Evolutionary conservation across 805 yeast species (phyloP).

Genomic region (Candida jianshihensis): DNA sequence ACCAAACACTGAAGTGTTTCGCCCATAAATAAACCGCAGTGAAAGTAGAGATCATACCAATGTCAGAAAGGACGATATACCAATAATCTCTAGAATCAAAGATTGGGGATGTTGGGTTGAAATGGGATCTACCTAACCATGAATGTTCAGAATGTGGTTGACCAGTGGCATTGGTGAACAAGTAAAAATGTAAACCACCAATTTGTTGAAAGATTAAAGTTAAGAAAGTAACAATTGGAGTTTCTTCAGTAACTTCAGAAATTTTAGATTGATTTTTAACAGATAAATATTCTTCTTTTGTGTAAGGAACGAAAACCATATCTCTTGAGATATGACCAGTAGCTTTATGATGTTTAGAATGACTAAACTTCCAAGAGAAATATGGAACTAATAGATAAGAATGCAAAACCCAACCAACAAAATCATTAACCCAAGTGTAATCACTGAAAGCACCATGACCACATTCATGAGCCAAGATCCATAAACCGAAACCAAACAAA

Average conservation of each 20-base stretch:
- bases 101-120: conserved; percentile 47
- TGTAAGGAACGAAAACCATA: conserved; percentile 53
- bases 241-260: conserved; percentile 45
- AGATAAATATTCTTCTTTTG: conserved; percentile 38
- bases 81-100: conserved; percentile 49
- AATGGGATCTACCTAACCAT: conserved; percentile 40
- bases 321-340: conserved; percentile 56
- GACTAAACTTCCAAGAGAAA: conserved; percentile 57
- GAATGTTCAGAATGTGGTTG: conserved; percentile 40
- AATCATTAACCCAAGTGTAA: conserved; percentile 44
- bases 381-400: conserved; percentile 52
- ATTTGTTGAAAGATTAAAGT: conserved; percentile 45
- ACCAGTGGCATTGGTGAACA: conserved; percentile 50
- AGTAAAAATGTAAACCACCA: conserved; percentile 47
- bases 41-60: conserved; percentile 42
- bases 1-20: conserved; percentile 39
- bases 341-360: conserved; percentile 56
- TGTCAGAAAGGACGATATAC: conserved; percentile 48
- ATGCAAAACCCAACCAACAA: conserved; percentile 55
- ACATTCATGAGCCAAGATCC: conserved; percentile 62
- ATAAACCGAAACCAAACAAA: conserved; percentile 48
- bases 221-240: conserved; percentile 42
- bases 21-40: conserved; percentile 47
- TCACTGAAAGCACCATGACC: conserved; percentile 59
- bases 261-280: conserved; percentile 27